Evolutionary conservation across 1,139 yeast genomes (phyloP), one percentile per base, ranked within the genome.

Genomic region (Taphrina confusa): DNA sequence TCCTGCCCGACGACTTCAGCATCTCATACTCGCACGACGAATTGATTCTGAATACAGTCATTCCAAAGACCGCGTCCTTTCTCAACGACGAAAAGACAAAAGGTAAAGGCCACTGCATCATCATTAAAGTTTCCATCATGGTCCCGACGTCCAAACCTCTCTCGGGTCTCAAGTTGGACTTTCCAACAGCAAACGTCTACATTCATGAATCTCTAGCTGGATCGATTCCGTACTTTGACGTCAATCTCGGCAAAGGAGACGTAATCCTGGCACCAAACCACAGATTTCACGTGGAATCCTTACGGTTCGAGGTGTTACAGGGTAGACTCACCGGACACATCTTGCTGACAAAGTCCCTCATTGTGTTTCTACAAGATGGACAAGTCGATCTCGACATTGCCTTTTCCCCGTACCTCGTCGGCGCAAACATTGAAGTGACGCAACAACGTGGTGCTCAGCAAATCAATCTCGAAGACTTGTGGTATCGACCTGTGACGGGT

Each of bases 101-200:
- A 33, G 57, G 49, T 16, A 22, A 22, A 16, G 36, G 36, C 9
- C 58, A 54, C 31, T 54, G 58, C 25, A 31, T 54, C 40, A 45
- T 34, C 40, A 44, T 54, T 34, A 45, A 54, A 16, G 40, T 54
- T 5, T n/a, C 14, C 28, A 31, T 54, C 34, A 27, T 54, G 34
- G 23, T 54, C 4, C 58, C 58, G 20, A 36, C 39, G 12, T 54
- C 58, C 9, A 45, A 37, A 16, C 58, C 58, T 5, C 39, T 54
- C 16, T 28, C 51, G 4, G 49, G 40, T 11, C 18, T 54, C 8
- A 42, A 23, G n/a, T n/a, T 54, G 1, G 51, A 33, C 11, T 30
- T 54, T 14, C 58, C 58, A 9, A 20, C 34, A 4, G 58, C 58
- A 8, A 46, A 54, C 45, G 36, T 54, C 18, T 34, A 34, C 12